These are phyloP conservation scores for Phytophthora megakarya DNA, from an alignment of 352 stramenopile species.

Conservation along the genomic window DNA sequence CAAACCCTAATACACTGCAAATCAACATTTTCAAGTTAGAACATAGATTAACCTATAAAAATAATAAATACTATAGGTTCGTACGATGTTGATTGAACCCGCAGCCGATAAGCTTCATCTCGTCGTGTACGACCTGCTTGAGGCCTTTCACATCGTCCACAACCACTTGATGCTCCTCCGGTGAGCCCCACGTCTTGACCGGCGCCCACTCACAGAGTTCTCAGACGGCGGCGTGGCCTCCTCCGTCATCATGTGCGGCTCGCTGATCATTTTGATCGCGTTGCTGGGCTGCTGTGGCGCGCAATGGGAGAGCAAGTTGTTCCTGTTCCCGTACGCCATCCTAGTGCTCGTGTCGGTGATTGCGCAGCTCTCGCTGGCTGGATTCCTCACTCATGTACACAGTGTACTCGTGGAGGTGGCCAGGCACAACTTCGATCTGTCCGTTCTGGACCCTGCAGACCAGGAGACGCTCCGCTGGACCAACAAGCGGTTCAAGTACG, in stretches of 20 bases:
- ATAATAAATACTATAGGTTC: constrained; percentile 15
- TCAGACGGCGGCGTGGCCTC: constrained; percentile 77
- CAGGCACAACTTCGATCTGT: constrained; percentile 74
- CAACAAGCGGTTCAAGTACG: constrained; percentile 76
- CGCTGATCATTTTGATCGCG: constrained; percentile 79
- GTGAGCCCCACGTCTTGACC: constrained; percentile 33
- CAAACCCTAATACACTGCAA: constrained; percentile 70
- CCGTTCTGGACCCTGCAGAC: constrained; percentile 54
- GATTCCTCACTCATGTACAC: constrained; percentile 84
- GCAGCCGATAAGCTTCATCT: constrained; percentile 79
- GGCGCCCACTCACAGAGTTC: constrained; percentile 73
- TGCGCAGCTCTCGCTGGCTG: constrained; percentile 75
- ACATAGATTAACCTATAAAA: constrained; percentile 29
- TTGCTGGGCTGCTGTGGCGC: constrained; percentile 80
- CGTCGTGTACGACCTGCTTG: constrained; percentile 69
- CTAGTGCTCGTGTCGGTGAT: constrained; percentile 80
- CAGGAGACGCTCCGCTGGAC: constrained; percentile 75
- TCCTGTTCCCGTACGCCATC: constrained; percentile 84
- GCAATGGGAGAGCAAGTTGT: constrained; percentile 88
- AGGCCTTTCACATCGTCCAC: constrained; percentile 67
- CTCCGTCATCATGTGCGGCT: constrained; percentile 80
- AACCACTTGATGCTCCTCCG: constrained; percentile 31
- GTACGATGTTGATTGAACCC: constrained; percentile 73
- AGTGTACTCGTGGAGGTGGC: constrained; percentile 66
- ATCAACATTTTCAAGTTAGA: constrained; percentile 51